These are phyloP conservation scores for Aspergillus japonicus DNA, from an alignment of 2,329 filamentous ascomycete genomes.

Conservation along the genomic window DNA sequence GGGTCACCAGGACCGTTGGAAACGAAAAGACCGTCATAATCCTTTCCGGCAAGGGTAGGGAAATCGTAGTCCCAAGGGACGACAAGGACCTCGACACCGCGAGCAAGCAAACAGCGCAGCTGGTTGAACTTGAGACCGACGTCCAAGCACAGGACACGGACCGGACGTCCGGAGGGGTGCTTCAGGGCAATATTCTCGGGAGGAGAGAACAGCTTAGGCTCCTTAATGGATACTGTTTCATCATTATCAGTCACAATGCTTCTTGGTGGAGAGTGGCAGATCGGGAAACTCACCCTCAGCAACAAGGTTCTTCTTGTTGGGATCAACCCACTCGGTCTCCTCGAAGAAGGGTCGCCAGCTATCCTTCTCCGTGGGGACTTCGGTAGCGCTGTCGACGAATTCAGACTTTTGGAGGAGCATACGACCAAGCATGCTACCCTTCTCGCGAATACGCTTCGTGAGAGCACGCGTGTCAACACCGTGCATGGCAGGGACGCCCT, in stretches of 20 bases:
- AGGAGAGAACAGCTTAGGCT: constrained; percentile 82
- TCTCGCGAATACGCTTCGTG: constrained; percentile 89
- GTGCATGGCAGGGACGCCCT: constrained; percentile 89
- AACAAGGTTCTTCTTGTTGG: constrained; percentile 89
- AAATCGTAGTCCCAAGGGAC: constrained; percentile 97
- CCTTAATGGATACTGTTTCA: constrained; percentile 75
- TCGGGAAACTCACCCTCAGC: constrained; percentile 71
- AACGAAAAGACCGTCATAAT: constrained; percentile 95
- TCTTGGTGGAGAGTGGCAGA: not conserved
- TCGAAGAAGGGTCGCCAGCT: constrained; percentile 66
- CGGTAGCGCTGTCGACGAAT: constrained; percentile 35
- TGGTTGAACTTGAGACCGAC: constrained; percentile 99
- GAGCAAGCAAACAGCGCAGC: constrained; percentile 83
- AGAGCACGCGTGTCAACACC: constrained; percentile 90
- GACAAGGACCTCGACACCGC: constrained; percentile 90
- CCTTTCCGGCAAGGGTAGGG: constrained; percentile 68
- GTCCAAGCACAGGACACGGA: constrained; percentile 89
- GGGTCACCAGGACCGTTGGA: constrained; percentile 98
- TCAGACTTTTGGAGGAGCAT: constrained; percentile 70
- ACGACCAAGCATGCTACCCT: constrained; percentile 94
- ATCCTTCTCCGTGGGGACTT: constrained; percentile 42
- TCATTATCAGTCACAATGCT: constrained; percentile 33
- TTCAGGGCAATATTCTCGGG: constrained; percentile 68
- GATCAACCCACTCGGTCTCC: constrained; percentile 81
- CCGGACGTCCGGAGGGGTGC: constrained; percentile 81